Evolutionary conservation across 306 rosid genomes (phyloP), one percentile per base, ranked within the genome.

Genomic region (Vigna nakashimae): DNA sequence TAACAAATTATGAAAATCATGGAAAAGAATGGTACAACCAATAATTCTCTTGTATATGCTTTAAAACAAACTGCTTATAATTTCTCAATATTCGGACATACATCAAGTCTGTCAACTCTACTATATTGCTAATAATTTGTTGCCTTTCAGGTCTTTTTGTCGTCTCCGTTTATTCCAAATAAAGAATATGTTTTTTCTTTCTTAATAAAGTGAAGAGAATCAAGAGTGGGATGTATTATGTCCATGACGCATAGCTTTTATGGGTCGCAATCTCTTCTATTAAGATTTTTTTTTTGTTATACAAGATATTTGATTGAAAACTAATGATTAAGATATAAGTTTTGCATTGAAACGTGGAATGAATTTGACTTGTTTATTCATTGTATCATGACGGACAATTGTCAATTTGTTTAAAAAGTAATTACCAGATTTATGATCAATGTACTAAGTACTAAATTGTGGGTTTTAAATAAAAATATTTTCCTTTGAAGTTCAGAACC

Each of bases 101-200:
- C 18, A 56, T 42, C 20, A 46, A 26, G 2, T 30, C 42, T 30
- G 22, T 18, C 38, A 40, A 51, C 38, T 15, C 17, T 34, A 56
- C 8, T 2, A 28, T 62, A 26, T 42, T 6, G 79, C 66, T 50
- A 49, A 20, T 40, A 15, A 20, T 65, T 65, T 40, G 65, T 71
- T 48, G 24, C 4, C 15, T 55, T 67, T 48, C 69, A 17, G 26
- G 14, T 8, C 74, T 15, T 52, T 56, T 42, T 26, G 53, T 20
- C 42, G 73, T 63, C 56, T 13, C 74, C 74, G 65, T 49, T 52
- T 65, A 42, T 63, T 65, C 65, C 51, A 42, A 38, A 15, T 2
- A 52, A 0, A 76, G 64, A 50, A 38, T 15, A 3, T 43, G 5
- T n/a, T 12, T 30, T 18, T 59, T 5, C 43, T 18, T 26, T 13